Evolutionary conservation across 2,329 filamentous ascomycete genomes (phyloP).

Genomic region (Didymella pomorum): DNA sequence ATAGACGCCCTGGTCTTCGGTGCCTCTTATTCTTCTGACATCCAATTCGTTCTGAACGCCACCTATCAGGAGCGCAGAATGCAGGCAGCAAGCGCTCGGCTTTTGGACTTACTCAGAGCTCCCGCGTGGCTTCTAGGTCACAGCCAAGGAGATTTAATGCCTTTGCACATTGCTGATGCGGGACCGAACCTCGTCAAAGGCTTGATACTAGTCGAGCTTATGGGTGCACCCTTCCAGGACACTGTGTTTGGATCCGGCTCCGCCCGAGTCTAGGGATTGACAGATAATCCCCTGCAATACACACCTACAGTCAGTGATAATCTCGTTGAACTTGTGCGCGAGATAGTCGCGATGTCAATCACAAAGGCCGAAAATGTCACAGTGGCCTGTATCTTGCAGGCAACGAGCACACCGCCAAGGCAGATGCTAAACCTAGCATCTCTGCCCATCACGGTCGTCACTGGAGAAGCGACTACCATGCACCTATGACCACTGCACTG

Average conservation of each 20-base stretch:
- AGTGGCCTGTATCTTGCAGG: constrained; percentile 49
- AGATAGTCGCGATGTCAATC: not conserved
- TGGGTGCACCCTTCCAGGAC: constrained; percentile 58
- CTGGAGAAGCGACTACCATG: constrained; percentile 61
- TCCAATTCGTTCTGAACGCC: constrained; percentile 41
- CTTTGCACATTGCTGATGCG: constrained; percentile 57
- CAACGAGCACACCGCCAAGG: constrained; percentile 42
- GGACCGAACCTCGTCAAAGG: constrained; percentile 57
- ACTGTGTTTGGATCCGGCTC: constrained; percentile 15
- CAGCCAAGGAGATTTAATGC: constrained; percentile 57
- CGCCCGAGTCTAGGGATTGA: constrained; percentile 3
- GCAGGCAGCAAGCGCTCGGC: constrained; percentile 47
- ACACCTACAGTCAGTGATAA: not conserved
- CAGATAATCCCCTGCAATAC: constrained; percentile 5
- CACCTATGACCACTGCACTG: constrained; percentile 63
- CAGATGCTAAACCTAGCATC: constrained; percentile 58
- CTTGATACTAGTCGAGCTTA: constrained; percentile 61
- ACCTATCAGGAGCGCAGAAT: constrained; percentile 37
- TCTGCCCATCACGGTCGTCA: constrained; percentile 60
- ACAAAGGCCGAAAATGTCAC: constrained; percentile 6
- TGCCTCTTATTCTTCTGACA: constrained; percentile 29
- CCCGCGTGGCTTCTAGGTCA: constrained; percentile 54
- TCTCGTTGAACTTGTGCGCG: not conserved
- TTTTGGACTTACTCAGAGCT: constrained; percentile 55
- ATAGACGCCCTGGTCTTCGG: constrained; percentile 50